Evolutionary conservation across 78 protist genomes (phyloP).

Genomic region (Dictyostelium discoideum): DNA sequence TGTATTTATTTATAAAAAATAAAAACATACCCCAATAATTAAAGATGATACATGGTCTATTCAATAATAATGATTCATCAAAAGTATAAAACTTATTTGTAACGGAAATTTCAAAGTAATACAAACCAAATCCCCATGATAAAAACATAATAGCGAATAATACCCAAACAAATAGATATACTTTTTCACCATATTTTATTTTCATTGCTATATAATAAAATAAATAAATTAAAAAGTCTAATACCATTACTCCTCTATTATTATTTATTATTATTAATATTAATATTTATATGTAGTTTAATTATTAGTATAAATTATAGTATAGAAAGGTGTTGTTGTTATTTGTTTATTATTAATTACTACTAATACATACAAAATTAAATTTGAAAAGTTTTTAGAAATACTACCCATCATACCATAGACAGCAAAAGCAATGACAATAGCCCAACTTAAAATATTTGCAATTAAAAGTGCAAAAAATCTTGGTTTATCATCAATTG

Average conservation of each 20-base stretch:
- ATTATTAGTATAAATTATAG: neutral
- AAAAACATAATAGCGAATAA: conserved; percentile 45
- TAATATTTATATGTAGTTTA: neutral
- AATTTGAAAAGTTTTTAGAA: conserved; percentile 67
- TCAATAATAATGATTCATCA: conserved; percentile 42
- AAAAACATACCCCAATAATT: conserved; percentile 6
- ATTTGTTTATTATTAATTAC: neutral
- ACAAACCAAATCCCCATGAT: conserved; percentile 71
- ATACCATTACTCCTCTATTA: conserved; percentile 60
- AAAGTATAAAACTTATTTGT: conserved; percentile 66
- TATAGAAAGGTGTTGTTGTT: neutral
- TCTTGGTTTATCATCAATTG: conserved; percentile 58
- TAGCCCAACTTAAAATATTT: conserved; percentile 38
- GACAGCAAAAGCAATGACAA: conserved; percentile 30
- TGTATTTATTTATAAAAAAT: too few species aligned
- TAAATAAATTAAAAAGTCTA: conserved; percentile 73
- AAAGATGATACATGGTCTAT: conserved; percentile 65
- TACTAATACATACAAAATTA: conserved; percentile 50
- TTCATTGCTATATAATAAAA: conserved; percentile 82
- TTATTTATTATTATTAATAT: too few species aligned
- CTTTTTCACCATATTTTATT: conserved; percentile 58
- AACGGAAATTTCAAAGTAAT: conserved; percentile 62
- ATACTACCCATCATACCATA: conserved; percentile 29
- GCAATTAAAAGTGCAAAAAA: conserved; percentile 43
- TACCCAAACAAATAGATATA: conserved; percentile 46